These are phyloP conservation scores for Saccharomyces hybrid DNA, from an alignment of 1,139 yeast genomes.

Conservation along the genomic window DNA sequence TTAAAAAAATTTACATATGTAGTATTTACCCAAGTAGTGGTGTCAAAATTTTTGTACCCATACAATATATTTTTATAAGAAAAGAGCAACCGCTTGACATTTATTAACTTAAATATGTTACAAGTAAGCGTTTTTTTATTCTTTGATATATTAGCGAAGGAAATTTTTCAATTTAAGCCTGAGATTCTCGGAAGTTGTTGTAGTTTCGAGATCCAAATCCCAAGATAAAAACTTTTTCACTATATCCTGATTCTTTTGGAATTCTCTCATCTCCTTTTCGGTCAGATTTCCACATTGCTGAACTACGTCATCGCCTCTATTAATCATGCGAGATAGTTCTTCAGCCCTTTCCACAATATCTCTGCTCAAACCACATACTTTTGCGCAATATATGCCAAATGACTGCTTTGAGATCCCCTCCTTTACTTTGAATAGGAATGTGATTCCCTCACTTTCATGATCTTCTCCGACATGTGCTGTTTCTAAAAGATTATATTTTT, in stretches of 20 bases:
- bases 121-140: not conserved
- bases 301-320: conserved; percentile 17
- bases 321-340: conserved; percentile 16
- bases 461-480: not conserved
- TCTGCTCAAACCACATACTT: conserved; percentile 31
- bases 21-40: not conserved
- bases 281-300: conserved; percentile 16
- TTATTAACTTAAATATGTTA: not conserved
- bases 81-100: not conserved
- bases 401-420: conserved; percentile 33
- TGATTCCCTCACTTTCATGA: conserved; percentile 18
- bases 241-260: conserved; percentile 20
- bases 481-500: not conserved
- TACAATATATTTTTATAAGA: not conserved
- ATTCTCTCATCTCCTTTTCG: conserved; percentile 15
- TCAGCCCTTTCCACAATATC: conserved; percentile 31
- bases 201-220: conserved; percentile 25
- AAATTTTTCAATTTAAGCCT: conserved; percentile 8
- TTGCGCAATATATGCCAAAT: conserved; percentile 37
- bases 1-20: conserved; percentile 7
- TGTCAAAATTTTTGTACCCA: not conserved
- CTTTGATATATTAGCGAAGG: not conserved
- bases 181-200: conserved; percentile 5
- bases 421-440: conserved; percentile 32
- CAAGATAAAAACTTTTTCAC: conserved; percentile 30